Evolutionary conservation across 768 basidiomycete genomes (phyloP).

Genomic region (Naematelia encephala): DNA sequence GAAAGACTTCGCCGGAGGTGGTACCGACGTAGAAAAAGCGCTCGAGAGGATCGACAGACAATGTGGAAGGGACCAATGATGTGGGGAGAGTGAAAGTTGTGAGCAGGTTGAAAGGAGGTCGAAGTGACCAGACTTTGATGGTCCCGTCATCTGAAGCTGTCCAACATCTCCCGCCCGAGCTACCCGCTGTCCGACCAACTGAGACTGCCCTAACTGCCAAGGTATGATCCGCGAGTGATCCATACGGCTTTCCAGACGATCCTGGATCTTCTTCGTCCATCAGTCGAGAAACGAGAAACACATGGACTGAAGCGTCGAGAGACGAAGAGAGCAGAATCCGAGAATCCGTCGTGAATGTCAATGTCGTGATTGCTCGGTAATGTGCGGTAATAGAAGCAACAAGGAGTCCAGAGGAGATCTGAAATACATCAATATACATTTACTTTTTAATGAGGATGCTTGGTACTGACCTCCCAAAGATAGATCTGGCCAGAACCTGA

Average conservation of each 20-base stretch:
- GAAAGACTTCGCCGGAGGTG: conserved; percentile 68
- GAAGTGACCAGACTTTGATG: conserved; percentile 66
- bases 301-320: conserved; percentile 81
- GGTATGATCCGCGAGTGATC: conserved; percentile 83
- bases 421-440: conserved; percentile 16
- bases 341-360: conserved; percentile 80
- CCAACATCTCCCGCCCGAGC: conserved; percentile 61
- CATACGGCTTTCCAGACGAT: conserved; percentile 66
- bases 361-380: conserved; percentile 78
- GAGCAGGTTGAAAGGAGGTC: conserved; percentile 65
- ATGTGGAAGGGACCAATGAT: conserved; percentile 58
- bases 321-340: conserved; percentile 77
- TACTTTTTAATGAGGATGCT: not conserved
- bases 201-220: conserved; percentile 77
- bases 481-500: conserved; percentile 85
- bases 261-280: conserved; percentile 38
- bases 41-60: conserved; percentile 80
- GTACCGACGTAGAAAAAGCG: conserved; percentile 85
- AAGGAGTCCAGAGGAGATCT: conserved; percentile 91
- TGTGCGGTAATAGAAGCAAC: conserved; percentile 92
- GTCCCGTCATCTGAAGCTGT: conserved; percentile 84
- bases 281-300: conserved; percentile 55
- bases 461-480: conserved; percentile 81
- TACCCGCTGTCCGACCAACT: conserved; percentile 70
- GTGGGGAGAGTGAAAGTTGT: conserved; percentile 85